Evolutionary conservation across 78 protist species (phyloP).

Genomic region (Protostelium mycophagum): DNA sequence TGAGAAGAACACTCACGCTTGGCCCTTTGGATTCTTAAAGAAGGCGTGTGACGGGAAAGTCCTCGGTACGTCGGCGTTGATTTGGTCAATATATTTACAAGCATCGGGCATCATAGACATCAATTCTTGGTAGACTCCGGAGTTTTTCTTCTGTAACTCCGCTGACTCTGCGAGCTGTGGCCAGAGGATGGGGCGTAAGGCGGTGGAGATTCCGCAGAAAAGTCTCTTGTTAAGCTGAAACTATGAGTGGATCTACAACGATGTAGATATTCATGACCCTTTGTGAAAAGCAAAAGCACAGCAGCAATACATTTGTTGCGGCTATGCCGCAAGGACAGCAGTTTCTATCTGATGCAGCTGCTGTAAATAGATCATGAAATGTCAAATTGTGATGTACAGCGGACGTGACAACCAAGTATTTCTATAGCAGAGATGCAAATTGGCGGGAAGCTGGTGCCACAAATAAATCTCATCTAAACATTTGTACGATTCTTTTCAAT

Average conservation of each 20-base stretch:
- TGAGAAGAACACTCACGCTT: neutral
- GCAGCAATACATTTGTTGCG: too few relatives aligned
- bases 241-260: neutral
- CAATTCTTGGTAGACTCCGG: neutral
- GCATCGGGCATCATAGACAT: neutral
- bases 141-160: neutral
- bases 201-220: neutral
- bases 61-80: neutral
- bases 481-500: too few relatives aligned
- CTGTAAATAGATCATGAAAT: too few relatives aligned
- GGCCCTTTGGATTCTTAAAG: neutral
- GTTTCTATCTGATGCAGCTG: too few relatives aligned
- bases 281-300: too few relatives aligned
- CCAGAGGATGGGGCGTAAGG: neutral
- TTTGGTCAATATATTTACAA: neutral
- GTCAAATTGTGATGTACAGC: too few relatives aligned
- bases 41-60: neutral
- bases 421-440: too few relatives aligned
- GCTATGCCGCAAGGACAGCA: too few relatives aligned
- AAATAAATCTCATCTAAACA: too few relatives aligned
- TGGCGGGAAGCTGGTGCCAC: too few relatives aligned
- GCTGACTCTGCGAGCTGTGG: neutral
- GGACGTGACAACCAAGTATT: too few relatives aligned
- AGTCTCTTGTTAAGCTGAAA: neutral
- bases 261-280: too few relatives aligned